Base-by-base conservation (phyloP, 2,329 filamentous ascomycete genomes). In the Lomentospora prolificans region DNA sequence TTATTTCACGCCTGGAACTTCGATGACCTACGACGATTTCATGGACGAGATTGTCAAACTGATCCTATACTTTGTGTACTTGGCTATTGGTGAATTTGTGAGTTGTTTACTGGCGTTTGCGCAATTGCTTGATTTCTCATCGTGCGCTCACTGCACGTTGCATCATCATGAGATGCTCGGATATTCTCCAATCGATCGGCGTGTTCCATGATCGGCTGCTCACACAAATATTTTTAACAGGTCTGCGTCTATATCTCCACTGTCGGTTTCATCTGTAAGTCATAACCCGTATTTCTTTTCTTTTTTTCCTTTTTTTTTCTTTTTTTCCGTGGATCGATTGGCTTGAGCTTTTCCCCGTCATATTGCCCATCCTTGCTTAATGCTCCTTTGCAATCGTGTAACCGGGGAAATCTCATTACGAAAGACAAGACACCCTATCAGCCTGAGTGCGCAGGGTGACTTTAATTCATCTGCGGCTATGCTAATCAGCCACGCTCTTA, bases 21-120 rank as follows among this genome's bases (percentile, higher is more conserved):
- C 75, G 1, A 72, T 79, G 17, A 65, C 69, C 1, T 77, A 77
- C 44, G 65, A 74, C 36, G 71, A 74, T 0, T 94, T 94, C 69
- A 75, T 78, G 52, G 60, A 71, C 55, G 72, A 82, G 58, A 73
- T 95, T 62, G 72, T 72, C 7, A 74, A 76, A 46, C 80, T 86
- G 62, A 86, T 90, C 9, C 71, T 95, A 33, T 95, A 95, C 70
- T 94, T 95, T 61, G 73, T 96, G 31, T 95, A 95, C 67, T 79
- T 96, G 50, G 90, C 81, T 46, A 83, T 95, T 57, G 90, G 77
- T 60, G 86, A 91, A 65, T 95, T 95, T 61, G 70, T 88, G 25
- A 56, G 54, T 55, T 27, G 25, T 10, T 8, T 33, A 4, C 19
- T 9, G 2, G 50, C 22, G 22, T 14, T 7, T 25, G 17, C 12